Evolutionary conservation across 1,284 basidiomycete species (phyloP).

Genomic region (Hemileia vastatrix): DNA sequence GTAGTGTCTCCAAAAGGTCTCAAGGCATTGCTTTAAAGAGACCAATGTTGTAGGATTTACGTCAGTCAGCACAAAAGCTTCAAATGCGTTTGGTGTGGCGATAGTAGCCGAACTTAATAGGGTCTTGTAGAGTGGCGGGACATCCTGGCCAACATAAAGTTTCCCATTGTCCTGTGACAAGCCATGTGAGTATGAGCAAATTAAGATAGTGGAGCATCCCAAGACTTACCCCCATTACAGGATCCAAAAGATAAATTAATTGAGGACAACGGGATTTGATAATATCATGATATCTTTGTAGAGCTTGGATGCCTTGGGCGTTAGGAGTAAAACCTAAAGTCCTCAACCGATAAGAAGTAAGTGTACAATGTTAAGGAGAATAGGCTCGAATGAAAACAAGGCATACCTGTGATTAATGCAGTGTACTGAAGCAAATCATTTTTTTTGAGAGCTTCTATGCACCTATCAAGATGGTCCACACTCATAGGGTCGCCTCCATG

Average conservation of each 20-base stretch:
- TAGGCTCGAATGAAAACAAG: background rate
- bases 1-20: conserved; percentile 63
- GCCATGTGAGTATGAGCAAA: conserved; percentile 24
- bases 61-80: conserved; percentile 73
- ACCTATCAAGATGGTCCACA: conserved; percentile 14
- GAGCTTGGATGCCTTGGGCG: conserved; percentile 11
- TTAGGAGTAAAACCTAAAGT: conserved; percentile 15
- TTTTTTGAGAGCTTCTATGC: conserved; percentile 8
- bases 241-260: conserved; percentile 13
- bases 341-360: background rate
- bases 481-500: conserved; percentile 15
- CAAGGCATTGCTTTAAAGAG: conserved; percentile 61
- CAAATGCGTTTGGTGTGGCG: conserved; percentile 97
- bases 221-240: conserved; percentile 17
- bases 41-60: conserved; percentile 56
- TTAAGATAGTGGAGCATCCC: background rate
- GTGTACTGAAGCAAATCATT: conserved; percentile 9
- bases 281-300: background rate
- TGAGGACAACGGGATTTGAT: conserved; percentile 7
- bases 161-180: conserved; percentile 79
- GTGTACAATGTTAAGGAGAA: background rate
- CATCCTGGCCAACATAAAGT: conserved; percentile 77
- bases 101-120: conserved; percentile 74
- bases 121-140: conserved; percentile 73
- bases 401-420: conserved; percentile 11